Conservation (phyloP, 164 flowering plant genomes). For the Vitis riparia region DNA sequence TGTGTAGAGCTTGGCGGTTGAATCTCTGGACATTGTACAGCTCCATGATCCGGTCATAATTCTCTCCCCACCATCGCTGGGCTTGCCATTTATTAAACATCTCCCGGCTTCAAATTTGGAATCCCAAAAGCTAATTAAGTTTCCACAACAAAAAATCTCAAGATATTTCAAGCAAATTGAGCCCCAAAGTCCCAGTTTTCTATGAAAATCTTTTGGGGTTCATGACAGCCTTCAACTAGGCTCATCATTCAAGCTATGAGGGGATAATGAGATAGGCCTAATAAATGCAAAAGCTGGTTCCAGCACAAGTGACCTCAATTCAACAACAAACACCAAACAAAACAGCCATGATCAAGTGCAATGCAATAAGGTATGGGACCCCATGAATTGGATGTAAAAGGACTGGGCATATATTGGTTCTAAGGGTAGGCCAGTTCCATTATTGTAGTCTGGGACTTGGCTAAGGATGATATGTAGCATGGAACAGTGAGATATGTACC, state of each 20-base stretch:
- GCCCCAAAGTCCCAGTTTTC: background rate
- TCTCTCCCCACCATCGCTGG: conserved; percentile 99
- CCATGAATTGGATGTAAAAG: background rate
- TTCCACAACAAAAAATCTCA: background rate
- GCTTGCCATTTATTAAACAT: conserved; percentile 98
- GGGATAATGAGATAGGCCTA: background rate
- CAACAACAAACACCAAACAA: background rate
- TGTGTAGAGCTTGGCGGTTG: conserved; percentile 81
- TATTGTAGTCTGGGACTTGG: too few species aligned
- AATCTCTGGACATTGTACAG: conserved; percentile 97
- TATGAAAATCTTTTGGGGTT: background rate
- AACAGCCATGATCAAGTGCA: background rate
- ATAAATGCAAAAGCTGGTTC: background rate
- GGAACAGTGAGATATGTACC: conserved; percentile 35
- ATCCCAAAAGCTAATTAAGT: conserved; percentile 1
- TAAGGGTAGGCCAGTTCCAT: background rate
- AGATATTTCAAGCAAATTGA: conserved; percentile 1
- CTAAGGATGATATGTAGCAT: background rate
- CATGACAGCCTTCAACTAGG: background rate
- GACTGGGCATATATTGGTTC: background rate
- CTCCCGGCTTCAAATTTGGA: conserved; percentile 72
- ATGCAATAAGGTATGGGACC: background rate
- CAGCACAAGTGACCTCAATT: background rate
- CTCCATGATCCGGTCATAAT: conserved; percentile 90
- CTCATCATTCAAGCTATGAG: background rate